These are phyloP conservation scores for Adansonia gregorii DNA, from an alignment of 441 rosid genomes.

Conservation along the genomic window DNA sequence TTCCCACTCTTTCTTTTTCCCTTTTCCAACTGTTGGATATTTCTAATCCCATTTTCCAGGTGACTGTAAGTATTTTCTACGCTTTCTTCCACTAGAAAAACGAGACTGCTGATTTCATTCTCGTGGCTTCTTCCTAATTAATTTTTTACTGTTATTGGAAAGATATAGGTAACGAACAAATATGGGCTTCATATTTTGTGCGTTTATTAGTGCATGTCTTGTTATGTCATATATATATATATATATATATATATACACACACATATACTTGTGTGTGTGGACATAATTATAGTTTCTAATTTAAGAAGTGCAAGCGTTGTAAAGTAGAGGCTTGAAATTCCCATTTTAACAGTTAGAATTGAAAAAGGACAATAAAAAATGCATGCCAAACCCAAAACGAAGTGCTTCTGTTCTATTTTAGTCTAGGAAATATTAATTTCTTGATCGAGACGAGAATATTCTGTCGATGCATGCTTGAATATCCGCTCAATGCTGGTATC, in stretches of 20 bases:
- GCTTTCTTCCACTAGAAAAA: conserved; percentile 32
- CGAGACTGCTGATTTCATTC: not conserved
- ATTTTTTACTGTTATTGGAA: not conserved
- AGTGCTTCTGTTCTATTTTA: no score
- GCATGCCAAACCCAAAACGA: not conserved
- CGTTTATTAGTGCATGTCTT: not conserved
- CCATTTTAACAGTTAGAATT: not conserved
- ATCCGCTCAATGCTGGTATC: not conserved
- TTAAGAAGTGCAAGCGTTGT: not conserved
- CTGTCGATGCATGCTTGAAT: not conserved
- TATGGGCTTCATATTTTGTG: not conserved
- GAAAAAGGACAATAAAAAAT: not conserved
- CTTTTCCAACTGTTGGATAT: not conserved
- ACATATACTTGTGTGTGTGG: not conserved
- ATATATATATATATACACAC: no score
- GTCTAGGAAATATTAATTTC: no score
- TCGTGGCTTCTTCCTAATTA: not conserved
- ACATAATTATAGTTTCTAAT: not conserved
- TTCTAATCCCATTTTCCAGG: conserved; percentile 27
- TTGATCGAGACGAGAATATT: no score
- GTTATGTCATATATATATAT: no score
- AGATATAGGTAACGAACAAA: not conserved
- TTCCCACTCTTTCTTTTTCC: not conserved
- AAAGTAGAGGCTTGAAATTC: not conserved
- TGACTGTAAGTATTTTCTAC: conserved; percentile 35